Conservation (phyloP, 148 eudicot species). For the Rhododendron williamsianum region DNA sequence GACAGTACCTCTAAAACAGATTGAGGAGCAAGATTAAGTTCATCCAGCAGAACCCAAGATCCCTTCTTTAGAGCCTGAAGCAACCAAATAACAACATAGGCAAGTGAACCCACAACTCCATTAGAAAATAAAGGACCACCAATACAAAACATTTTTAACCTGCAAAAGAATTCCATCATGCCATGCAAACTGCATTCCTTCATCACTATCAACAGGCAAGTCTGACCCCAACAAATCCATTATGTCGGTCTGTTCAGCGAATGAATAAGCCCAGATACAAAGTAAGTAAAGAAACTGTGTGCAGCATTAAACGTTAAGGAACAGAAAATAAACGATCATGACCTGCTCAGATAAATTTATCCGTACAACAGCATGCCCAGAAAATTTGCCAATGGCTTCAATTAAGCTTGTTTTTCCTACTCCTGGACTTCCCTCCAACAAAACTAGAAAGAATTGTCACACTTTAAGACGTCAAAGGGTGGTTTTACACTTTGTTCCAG, state of each 20-base stretch:
- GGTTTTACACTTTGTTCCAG: background rate
- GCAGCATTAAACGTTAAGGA: constrained; percentile 1
- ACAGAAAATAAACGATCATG: background rate
- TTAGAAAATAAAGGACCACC: constrained; percentile 7
- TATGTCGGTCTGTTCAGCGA: constrained; percentile 68
- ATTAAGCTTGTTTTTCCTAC: constrained; percentile 96
- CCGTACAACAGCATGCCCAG: constrained; percentile 87
- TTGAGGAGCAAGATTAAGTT: constrained; percentile 95
- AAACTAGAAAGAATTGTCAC: constrained; percentile 38
- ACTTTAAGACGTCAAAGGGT: constrained; percentile 12
- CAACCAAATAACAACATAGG: constrained; percentile 11
- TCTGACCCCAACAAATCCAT: constrained; percentile 99
- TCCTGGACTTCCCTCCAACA: constrained; percentile 98
- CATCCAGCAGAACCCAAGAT: constrained; percentile 94
- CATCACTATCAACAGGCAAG: constrained; percentile 87
- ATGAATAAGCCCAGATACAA: background rate
- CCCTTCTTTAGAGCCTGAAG: constrained; percentile 81
- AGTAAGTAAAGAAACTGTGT: background rate
- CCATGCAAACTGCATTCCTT: constrained; percentile 94
- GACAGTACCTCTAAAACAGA: constrained; percentile 81
- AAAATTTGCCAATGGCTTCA: constrained; percentile 70
- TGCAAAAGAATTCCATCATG: constrained; percentile 94
- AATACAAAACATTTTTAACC: constrained; percentile 31
- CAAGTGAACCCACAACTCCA: background rate
- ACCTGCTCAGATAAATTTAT: constrained; percentile 98